Evolutionary conservation across 306 rosid species (phyloP), one percentile per base, ranked within the genome.

Genomic region (Trifolium subterraneum): DNA sequence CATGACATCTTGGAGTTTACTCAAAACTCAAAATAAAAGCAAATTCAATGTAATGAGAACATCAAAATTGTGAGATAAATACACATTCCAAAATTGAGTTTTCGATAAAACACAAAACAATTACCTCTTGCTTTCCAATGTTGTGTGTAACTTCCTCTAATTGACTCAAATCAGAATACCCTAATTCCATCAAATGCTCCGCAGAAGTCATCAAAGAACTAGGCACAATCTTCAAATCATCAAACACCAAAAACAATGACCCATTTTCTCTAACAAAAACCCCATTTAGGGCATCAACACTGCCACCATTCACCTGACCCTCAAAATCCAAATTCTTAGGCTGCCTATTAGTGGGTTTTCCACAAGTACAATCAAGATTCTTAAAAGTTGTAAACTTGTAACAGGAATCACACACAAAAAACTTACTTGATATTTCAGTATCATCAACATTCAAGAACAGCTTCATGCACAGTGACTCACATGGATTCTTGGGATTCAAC

Each of bases 191-290:
- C 54, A 78, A 20, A n/a, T 36, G 10, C 58, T 61, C 6, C 56
- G 70, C 7, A 2, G 76, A 78, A 1, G 18, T 70, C 14, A 61
- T 2, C 58, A 78, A 70, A 23, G 76, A 61, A 18, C 65, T 11
- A 0, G 81, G 81, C 36, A 78, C 66, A 78, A 78, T 15, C 35
- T 14, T 70, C 39, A 78, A 64, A 70, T 78, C 76, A 60, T 78
- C 81, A 35, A 50, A 70, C 10, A 78, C 76, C 42, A 70, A 22
- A 50, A 78, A 78, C 71, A 47, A 0, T 4, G 76, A 36, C 38
- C 71, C 81, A 59, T 70, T 77, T 25, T 75, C 56, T 9, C 14
- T 12, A 38, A 70, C 76, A 78, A 78, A 78, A 3, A 70, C 71
- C 4, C 76, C 81, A 61, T 16, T 20, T 39, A 16, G 20, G 10